Percentiles rank a stretch among this genome's conserved stretches.
These are phyloP conservation scores for Corchorus capsularis DNA, from an alignment of 345 rosid species.

Conservation along the genomic window DNA sequence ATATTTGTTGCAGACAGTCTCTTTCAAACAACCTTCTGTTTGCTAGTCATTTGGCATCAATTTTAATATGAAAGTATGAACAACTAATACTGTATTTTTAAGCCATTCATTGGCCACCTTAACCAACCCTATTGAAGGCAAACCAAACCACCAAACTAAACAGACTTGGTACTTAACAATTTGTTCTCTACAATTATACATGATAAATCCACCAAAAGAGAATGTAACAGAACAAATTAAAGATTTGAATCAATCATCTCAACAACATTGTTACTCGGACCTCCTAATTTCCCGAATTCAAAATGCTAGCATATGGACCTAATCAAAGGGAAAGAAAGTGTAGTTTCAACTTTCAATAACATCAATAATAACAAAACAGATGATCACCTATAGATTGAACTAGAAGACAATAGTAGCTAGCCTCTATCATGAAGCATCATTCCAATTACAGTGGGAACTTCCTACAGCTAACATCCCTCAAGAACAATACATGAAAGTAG, in stretches of 20 bases:
- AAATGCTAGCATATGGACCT: neutral
- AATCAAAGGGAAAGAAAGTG: neutral
- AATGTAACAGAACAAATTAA: neutral
- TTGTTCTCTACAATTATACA: neutral
- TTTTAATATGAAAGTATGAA: too few relatives aligned
- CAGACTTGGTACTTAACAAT: neutral
- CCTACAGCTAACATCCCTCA: neutral
- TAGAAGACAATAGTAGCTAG: neutral
- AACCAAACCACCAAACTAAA: neutral
- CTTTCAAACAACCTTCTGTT: too few relatives aligned
- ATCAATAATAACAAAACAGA: neutral
- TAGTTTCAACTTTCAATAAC: neutral
- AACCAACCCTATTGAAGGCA: conserved; percentile 8
- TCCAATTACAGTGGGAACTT: neutral
- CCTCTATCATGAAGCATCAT: neutral
- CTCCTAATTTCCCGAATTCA: neutral
- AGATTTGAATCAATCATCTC: neutral
- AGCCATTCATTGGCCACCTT: neutral
- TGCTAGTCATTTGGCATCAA: too few relatives aligned
- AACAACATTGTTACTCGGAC: neutral
- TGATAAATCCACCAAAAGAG: neutral
- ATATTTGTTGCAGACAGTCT: too few relatives aligned
- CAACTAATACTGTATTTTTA: neutral
- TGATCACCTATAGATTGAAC: neutral
- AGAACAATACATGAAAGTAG: neutral